Conservation (phyloP, 257 asterid genomes). For the Oldenlandia corymbosa region DNA sequence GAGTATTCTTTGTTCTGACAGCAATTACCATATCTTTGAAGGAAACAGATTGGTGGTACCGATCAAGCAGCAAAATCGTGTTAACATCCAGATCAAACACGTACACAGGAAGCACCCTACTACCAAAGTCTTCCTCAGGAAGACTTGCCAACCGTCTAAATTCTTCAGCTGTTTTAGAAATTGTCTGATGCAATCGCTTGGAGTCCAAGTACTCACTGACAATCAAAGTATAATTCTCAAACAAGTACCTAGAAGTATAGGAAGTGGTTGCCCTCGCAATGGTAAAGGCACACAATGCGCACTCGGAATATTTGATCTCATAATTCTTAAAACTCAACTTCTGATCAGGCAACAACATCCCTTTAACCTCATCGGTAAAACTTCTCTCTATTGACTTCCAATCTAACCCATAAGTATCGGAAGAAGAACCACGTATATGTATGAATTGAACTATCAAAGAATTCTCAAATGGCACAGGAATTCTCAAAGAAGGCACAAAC, state of each 20-base stretch:
- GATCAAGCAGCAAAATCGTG: slow-evolving; percentile 61
- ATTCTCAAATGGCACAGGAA: slow-evolving; percentile 70
- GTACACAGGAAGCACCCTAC: slow-evolving; percentile 73
- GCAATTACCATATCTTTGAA: slow-evolving; percentile 95
- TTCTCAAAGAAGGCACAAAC: slow-evolving; percentile 81
- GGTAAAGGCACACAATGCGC: slow-evolving; percentile 80
- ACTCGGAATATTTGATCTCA: slow-evolving; percentile 56
- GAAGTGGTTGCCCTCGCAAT: slow-evolving; percentile 75
- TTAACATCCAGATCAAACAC: slow-evolving; percentile 75
- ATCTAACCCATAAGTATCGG: slow-evolving; percentile 50
- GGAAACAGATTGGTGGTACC: slow-evolving; percentile 86
- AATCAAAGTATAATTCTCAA: slow-evolving; percentile 86
- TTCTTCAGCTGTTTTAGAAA: slow-evolving; percentile 61
- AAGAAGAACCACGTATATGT: slow-evolving; percentile 44
- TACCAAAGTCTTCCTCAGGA: slow-evolving; percentile 71
- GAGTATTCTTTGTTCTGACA: slow-evolving; percentile 74
- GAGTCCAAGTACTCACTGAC: slow-evolving; percentile 95
- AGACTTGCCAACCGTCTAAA: slow-evolving; percentile 57
- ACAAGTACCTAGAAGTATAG: slow-evolving; percentile 87
- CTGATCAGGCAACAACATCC: slow-evolving; percentile 66
- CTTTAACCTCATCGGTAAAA: slow-evolving; percentile 61
- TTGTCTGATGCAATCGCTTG: slow-evolving; percentile 69
- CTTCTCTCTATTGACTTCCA: slow-evolving; percentile 62
- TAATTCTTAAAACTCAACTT: slow-evolving; percentile 67
- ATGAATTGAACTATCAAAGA: slow-evolving; percentile 61